Evolutionary conservation across 2,329 filamentous ascomycete genomes (phyloP), one percentile per base, ranked within the genome.

Genomic region (Acrocalymma vagum): DNA sequence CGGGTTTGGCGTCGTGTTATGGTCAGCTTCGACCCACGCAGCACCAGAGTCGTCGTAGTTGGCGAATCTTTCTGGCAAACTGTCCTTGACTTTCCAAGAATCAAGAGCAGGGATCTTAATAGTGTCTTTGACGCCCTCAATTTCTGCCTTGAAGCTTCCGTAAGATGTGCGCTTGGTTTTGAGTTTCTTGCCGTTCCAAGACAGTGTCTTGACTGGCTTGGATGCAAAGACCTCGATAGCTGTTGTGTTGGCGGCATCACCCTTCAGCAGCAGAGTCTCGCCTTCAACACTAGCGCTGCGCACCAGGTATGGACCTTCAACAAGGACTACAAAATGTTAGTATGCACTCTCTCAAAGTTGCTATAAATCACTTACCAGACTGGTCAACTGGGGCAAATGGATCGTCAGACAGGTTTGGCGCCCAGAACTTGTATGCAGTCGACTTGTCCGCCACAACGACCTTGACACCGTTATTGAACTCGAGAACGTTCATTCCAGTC

Each of bases 1-100:
- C 1, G 69, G 67, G 34, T 72, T 71, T n/a, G 65, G 57, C 3
- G 68, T 72, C 3, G 55, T 64, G 1, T 51, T 54, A 35, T 72
- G 69, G 46, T 71, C 54, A 5, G 70, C 69, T 11, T 57, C 46
- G 3, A 63, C 58, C 78, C 78, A 81, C 0, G 72, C 70, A 0
- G 58, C 51, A 1, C 72, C 57, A 2, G 68, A 71, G 22, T 75
- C 67, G 42, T 75, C 59, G 53, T 82, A 82, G 14, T 66, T 54
- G 0, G 57, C 37, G 0, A 62, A 45, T 18, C 74, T 71, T 55
- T 82, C 79, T 0, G 79, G 79, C 15, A 82, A 67, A 32, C 71
- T 68, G 49, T 81, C 76, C 3, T 69, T 48, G 8, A 72, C 72
- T 52, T 74, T 77, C 79, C 79, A 82, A 0, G 64, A 53, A 0